Base-by-base conservation (phyloP, 345 rosid genomes). In the Laguncularia racemosa region DNA sequence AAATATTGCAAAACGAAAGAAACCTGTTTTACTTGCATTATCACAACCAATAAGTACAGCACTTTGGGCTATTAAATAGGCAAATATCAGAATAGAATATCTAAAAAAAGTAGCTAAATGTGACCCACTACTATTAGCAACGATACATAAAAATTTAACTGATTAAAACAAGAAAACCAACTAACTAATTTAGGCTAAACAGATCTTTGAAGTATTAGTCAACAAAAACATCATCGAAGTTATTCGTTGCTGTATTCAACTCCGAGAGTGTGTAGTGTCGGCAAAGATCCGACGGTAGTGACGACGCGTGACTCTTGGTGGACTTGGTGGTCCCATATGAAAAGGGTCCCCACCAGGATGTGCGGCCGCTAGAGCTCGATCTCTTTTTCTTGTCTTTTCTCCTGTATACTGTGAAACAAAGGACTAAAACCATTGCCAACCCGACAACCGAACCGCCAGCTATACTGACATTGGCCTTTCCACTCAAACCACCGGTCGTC, bases 191-290 rank as follows among this genome's bases (percentile, higher is more conserved):
- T n/a, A n/a, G n/a, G n/a, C n/a, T n/a, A n/a, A n/a, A n/a, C n/a
- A n/a, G n/a, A n/a, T n/a, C n/a, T n/a, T n/a, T n/a, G n/a, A n/a
- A n/a, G n/a, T n/a, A n/a, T n/a, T n/a, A n/a, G n/a, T n/a, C n/a
- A n/a, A n/a, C n/a, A n/a, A n/a, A n/a, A 23, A 23, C 4, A 23
- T 23, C 26, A 23, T 82, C 80, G 6, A 82, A 82, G 69, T 68
- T 71, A 38, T 76, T 69, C 0, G 84, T 81, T 18, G 84, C 84
- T 0, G 56, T 73, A 44, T 63, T 76, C 58, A 82, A 71, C 26
- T 81, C 77, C 0, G 65, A 38, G 16, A 76, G 50, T 0, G 87
- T 76, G 18, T 76, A 78, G 62, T 74, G 65, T 46, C 73, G 72
- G 28, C 72, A 76, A 20, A 70, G 61, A 49, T 70, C 65, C 2